phyloP scores from a whole-genome alignment of 1,284 basidiomycete species.

The Tilletia indica region DNA sequence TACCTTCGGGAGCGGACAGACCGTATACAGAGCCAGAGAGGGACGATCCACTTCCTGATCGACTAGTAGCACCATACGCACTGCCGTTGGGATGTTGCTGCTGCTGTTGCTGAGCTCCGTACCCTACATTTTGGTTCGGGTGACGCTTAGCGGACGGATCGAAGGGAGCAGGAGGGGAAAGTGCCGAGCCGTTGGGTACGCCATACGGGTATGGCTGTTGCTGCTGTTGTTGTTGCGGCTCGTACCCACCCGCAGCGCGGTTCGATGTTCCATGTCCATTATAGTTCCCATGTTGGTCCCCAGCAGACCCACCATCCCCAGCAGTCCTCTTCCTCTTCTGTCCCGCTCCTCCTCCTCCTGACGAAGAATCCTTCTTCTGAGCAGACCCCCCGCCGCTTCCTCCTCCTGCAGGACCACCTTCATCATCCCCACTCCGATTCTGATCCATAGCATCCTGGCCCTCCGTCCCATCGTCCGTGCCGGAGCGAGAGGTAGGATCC shows the following conservation, averaged over 20 bases:
- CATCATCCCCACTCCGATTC: conserved; percentile 1
- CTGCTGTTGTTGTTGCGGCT: no score
- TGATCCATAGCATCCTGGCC: no score
- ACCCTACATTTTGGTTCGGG: no score
- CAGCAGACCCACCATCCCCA: not conserved
- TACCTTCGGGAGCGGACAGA: no score
- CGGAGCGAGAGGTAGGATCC: not conserved
- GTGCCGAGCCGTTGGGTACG: no score
- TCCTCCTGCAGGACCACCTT: not conserved
- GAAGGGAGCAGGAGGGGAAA: no score
- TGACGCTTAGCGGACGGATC: no score
- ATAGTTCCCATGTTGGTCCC: not conserved
- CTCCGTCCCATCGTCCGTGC: not conserved
- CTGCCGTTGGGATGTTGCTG: not conserved
- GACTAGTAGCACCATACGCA: not conserved
- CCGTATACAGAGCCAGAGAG: not conserved
- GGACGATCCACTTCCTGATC: not conserved
- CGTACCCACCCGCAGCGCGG: no score
- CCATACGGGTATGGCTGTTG: no score
- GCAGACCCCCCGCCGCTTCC: not conserved
- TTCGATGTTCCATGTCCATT: not conserved
- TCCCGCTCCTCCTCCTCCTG: no score
- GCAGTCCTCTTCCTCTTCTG: not conserved
- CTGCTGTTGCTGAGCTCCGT: not conserved
- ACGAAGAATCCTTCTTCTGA: not conserved